These are phyloP conservation scores for Fusarium papillatum DNA, from an alignment of 2,329 filamentous ascomycete genomes.

Conservation along the genomic window DNA sequence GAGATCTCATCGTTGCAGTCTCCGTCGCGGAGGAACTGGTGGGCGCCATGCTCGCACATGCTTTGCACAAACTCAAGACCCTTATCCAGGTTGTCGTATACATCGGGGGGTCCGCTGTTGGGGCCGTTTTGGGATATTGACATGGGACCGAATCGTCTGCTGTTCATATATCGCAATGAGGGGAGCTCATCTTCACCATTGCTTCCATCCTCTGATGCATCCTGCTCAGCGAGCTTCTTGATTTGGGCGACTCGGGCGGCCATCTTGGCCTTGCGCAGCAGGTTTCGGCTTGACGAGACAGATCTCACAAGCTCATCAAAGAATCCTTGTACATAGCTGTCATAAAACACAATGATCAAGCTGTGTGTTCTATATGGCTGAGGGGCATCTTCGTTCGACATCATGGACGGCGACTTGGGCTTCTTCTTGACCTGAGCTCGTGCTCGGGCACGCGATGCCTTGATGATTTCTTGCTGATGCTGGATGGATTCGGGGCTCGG, in stretches of 20 bases:
- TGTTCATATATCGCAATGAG: conserved; percentile 56
- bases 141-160: conserved; percentile 50
- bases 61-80: conserved; percentile 84
- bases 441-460: conserved; percentile 55
- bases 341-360: conserved; percentile 91
- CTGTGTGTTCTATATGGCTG: conserved; percentile 77
- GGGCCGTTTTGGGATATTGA: conserved; percentile 44
- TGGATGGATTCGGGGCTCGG: conserved; percentile 44
- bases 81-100: conserved; percentile 83
- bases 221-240: conserved; percentile 70
- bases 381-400: conserved; percentile 62
- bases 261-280: conserved; percentile 90
- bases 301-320: conserved; percentile 88
- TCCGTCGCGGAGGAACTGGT: conserved; percentile 90
- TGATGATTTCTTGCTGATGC: conserved; percentile 60
- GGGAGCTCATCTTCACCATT: conserved; percentile 56
- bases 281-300: conserved; percentile 84
- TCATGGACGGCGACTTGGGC: conserved; percentile 64
- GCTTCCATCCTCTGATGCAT: conserved; percentile 65
- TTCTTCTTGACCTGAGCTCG: conserved; percentile 64
- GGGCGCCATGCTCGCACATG: conserved; percentile 88
- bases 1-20: conserved; percentile 84
- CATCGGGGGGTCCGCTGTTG: conserved; percentile 53
- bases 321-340: conserved; percentile 85
- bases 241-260: conserved; percentile 80